Base-by-base conservation (phyloP, 2,329 filamentous ascomycete genomes). In the Ramularia endophylla region DNA sequence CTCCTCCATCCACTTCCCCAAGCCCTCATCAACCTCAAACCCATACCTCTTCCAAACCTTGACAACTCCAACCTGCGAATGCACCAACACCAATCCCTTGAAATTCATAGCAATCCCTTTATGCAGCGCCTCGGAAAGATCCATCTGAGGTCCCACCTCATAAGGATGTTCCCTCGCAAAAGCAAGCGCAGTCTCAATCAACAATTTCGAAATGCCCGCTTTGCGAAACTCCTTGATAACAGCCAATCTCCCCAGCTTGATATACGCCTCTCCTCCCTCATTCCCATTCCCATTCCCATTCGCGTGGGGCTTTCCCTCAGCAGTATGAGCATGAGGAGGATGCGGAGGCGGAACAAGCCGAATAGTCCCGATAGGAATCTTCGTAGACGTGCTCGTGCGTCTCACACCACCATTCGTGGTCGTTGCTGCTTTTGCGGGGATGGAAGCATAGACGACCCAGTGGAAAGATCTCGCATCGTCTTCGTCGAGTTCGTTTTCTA, bases 321-420 rank as follows among this genome's bases (percentile, higher is more conserved):
- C 32, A 36, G 8, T 36, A 4, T 31, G n/a, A 9, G 36, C 39
- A 37, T 52, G 48, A 18, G 44, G 43, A 19, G 52, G 48, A 55
- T 94, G 85, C 1, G 86, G 87, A 38, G 87, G 87, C 0, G 88
- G 88, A 0, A 94, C 84, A 8, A 94, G 70, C 16, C 89, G 80
- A 44, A 94, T 75, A 1, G 84, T 87, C 6, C 83, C 87, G 39
- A 90, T 78, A 35, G 87, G 77, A 11, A 70, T 60, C 37, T 67
- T 66, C 18, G 61, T 59, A 34, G 65, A 68, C 1, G 62, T 62
- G 44, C 63, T 65, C 22, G 59, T 50, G 13, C 60, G 63, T 34
- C 60, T 51, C 12, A 58, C 52, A 61, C 43, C 65, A 68, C 12
- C 30, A 28, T 40, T 43, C 28, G 52, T 48, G n/a, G 59, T 55